Conservation (phyloP, 2,329 filamentous ascomycete genomes). For the Cadophora sp. region DNA sequence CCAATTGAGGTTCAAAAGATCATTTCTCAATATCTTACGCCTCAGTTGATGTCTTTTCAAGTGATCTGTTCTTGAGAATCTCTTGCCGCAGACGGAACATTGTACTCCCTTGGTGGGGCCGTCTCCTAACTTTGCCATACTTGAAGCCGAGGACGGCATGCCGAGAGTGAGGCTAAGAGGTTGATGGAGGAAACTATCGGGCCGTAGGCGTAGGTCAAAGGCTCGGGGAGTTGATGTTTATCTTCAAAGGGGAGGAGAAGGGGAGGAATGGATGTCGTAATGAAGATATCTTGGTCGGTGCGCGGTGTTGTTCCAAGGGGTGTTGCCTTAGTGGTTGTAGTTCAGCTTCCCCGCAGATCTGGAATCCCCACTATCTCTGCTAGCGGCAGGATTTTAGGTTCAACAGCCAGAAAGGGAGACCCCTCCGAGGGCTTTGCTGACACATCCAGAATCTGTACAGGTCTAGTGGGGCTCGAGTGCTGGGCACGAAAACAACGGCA, state of each 20-base stretch:
- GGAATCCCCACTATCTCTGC: constrained; percentile 14
- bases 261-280: not conserved
- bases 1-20: constrained; percentile 8
- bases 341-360: constrained; percentile 20
- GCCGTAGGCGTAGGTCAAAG: not conserved
- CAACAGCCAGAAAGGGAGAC: not conserved
- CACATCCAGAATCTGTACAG: not conserved
- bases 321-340: not conserved
- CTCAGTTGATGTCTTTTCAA: constrained; percentile 54
- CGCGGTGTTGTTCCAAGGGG: not conserved
- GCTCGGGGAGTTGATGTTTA: not conserved
- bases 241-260: not conserved
- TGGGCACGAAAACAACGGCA: not conserved
- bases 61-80: constrained; percentile 55
- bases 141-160: constrained; percentile 2
- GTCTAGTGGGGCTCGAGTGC: not conserved
- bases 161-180: not conserved
- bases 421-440: not conserved
- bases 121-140: constrained; percentile 17
- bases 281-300: constrained; percentile 5
- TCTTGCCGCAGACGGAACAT: constrained; percentile 51
- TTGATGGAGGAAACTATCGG: not conserved
- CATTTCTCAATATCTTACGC: constrained; percentile 44
- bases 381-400: not conserved
- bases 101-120: constrained; percentile 29